phyloP scores from a whole-genome alignment of 345 rosid genomes.

The Microthlaspi erraticum region DNA sequence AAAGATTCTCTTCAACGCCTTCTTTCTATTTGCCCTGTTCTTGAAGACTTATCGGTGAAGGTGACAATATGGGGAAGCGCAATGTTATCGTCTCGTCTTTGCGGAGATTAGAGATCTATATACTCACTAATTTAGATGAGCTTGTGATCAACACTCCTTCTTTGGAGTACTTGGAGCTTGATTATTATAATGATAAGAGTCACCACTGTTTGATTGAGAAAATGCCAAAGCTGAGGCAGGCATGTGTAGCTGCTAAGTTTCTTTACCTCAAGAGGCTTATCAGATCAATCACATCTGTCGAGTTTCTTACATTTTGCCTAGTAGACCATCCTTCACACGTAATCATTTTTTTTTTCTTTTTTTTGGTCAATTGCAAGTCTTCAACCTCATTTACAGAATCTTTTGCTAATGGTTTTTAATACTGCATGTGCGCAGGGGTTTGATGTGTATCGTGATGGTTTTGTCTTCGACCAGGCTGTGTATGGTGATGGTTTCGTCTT shows the following conservation, averaged over 20 bases:
- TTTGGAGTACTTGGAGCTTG: no score
- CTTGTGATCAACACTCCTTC: background rate
- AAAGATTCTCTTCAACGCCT: background rate
- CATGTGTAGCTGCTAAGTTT: background rate
- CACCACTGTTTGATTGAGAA: background rate
- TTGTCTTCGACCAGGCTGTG: background rate
- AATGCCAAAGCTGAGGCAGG: background rate
- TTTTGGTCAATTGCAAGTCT: no score
- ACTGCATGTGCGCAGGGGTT: no score
- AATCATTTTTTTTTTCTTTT: background rate
- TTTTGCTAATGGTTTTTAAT: background rate
- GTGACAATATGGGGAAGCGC: background rate
- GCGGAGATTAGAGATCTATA: background rate
- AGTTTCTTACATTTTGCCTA: background rate
- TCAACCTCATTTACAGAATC: background rate
- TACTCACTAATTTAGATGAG: background rate
- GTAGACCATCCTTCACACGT: background rate
- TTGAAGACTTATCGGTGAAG: background rate
- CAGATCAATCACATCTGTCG: background rate
- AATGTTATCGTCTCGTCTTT: background rate
- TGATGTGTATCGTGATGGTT: background rate
- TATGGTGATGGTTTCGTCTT: no score
- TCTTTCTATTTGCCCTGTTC: background rate
- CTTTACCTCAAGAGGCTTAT: background rate
- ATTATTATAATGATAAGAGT: background rate